Conservation (phyloP, 768 basidiomycete genomes). For the Pholiota microspora region DNA sequence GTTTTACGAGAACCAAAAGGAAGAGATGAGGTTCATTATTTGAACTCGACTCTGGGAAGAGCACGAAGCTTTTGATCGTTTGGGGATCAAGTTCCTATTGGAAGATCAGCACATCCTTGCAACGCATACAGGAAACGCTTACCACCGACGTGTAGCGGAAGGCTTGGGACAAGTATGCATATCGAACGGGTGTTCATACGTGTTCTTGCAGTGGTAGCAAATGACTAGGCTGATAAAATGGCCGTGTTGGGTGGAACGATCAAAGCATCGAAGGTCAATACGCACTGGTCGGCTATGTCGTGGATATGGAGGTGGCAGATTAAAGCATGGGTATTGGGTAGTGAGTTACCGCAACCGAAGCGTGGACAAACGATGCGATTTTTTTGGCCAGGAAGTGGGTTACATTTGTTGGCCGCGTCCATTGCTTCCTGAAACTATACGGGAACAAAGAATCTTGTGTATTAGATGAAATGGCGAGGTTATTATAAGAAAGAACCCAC, state of each 20-base stretch:
- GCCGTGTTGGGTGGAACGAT: not conserved
- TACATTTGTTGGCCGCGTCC: conserved; percentile 19
- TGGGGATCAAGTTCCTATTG: not conserved
- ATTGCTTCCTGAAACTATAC: conserved; percentile 37
- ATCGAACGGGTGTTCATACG: conserved; percentile 18
- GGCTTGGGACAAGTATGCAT: conserved; percentile 21
- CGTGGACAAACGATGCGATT: conserved; percentile 41
- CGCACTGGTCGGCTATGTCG: conserved; percentile 45
- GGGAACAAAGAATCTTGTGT: not conserved
- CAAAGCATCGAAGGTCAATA: conserved; percentile 7
- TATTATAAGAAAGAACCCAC: not conserved
- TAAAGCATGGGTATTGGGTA: conserved; percentile 41
- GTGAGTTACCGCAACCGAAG: conserved; percentile 41
- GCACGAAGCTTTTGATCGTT: not conserved
- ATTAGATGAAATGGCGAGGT: not conserved
- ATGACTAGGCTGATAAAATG: conserved; percentile 14
- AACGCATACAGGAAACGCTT: too few species aligned
- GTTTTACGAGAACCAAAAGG: not conserved
- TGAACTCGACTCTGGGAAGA: not conserved
- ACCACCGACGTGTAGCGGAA: not conserved
- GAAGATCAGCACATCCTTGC: too few species aligned
- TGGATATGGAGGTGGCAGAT: conserved; percentile 57
- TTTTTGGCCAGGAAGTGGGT: conserved; percentile 8
- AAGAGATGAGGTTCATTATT: not conserved
- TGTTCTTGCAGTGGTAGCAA: conserved; percentile 23